Evolutionary conservation across 2,329 filamentous ascomycete species (phyloP), one percentile per base, ranked within the genome.

Genomic region (Aspergillus sp.): DNA sequence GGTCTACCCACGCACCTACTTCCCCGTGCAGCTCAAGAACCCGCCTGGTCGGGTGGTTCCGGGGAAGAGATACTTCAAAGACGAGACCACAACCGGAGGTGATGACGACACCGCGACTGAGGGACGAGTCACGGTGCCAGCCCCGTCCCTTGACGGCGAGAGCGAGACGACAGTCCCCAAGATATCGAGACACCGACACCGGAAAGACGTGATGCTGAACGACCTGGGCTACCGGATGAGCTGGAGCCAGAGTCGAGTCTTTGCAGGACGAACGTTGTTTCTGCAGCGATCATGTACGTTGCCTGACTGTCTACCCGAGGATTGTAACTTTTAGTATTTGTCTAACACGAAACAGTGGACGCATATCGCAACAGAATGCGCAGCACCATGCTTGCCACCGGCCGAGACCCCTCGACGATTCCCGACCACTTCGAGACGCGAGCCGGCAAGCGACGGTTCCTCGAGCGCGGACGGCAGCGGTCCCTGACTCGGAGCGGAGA

Each of bases 211-310:
- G n/a, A 81, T 87, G 42, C 73, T 97, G 51, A 97, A 97, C 63
- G 90, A 97, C 62, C 73, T 97, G 41, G 91, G 89, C 2, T 94
- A 94, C 66, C 82, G 91, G 41, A 94, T 98, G 86, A 90, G 88
- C 42, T 98, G 93, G 91, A 83, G 90, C 46, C 91, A 97, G 71
- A 93, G 89, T 65, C 79, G 91, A 60, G 87, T 91, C 7, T 96
- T 97, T 72, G 84, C 89, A 1, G 86, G 85, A 8, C 79, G 88
- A 57, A 88, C 85, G 36, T 76, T 95, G 42, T 96, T 96, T 67
- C 73, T 96, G 59, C 91, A 96, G 67, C 83, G 88, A 75, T 90
- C 90, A 58, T 73, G 90, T 95, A 74, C 82, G 89, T 85, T 41
- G 43, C 35, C 44, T 9, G 44, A 6, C 10, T 43, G 10, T 19